A percentile compares a stretch with the other conserved stretches of the same genome.
Conservation (phyloP, 2,329 filamentous ascomycete genomes). For the Epichloe typhina region DNA sequence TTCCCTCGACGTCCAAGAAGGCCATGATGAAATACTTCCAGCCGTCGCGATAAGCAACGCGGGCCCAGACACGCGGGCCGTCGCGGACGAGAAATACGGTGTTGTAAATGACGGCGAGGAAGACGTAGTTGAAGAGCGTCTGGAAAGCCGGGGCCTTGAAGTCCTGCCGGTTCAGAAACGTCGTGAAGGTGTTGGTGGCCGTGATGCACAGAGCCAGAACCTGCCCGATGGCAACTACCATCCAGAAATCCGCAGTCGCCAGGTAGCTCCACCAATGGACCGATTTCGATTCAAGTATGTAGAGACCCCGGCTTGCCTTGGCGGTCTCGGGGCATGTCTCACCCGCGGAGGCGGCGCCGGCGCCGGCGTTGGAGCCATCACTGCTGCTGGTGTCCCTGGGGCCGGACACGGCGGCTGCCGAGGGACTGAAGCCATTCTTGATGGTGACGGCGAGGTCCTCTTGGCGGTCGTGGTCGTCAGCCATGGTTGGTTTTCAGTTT, state of each 20-base stretch:
- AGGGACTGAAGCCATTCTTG: constrained; percentile 11
- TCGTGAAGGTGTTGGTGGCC: constrained; percentile 79
- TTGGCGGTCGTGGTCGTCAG: not conserved
- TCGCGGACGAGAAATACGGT: constrained; percentile 66
- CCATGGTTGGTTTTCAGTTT: not conserved
- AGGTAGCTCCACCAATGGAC: constrained; percentile 61
- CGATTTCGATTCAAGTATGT: constrained; percentile 39
- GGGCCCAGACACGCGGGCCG: constrained; percentile 57
- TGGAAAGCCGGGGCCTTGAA: constrained; percentile 91
- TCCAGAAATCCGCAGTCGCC: constrained; percentile 75
- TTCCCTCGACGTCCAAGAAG: constrained; percentile 90
- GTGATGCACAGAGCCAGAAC: constrained; percentile 82
- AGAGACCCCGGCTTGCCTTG: constrained; percentile 36
- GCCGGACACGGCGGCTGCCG: constrained; percentile 1
- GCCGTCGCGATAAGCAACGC: constrained; percentile 54
- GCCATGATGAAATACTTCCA: constrained; percentile 92
- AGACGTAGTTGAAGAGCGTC: constrained; percentile 84
- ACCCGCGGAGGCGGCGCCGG: constrained; percentile 3
- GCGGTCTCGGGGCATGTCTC: constrained; percentile 14
- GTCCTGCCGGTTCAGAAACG: constrained; percentile 49
- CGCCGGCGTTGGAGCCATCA: not conserved
- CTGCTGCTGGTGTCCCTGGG: constrained; percentile 7
- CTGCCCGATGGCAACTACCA: constrained; percentile 70
- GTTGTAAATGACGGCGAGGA: constrained; percentile 73
- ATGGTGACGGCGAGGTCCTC: not conserved